Conservation (phyloP, 108 stramenopile species). For the Skeletonema marinoi region DNA sequence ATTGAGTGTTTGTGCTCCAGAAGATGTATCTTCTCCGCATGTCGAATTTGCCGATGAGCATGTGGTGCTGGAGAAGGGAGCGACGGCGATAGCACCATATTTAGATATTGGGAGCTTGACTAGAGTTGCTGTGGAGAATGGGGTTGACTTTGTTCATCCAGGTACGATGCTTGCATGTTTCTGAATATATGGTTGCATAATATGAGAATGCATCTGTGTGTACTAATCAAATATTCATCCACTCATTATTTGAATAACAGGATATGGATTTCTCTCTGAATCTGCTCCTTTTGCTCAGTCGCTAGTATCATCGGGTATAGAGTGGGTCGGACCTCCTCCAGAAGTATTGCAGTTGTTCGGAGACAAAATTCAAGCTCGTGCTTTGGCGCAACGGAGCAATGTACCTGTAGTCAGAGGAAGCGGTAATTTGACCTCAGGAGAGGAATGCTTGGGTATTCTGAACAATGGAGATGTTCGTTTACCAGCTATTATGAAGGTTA, state of each 20-base stretch:
- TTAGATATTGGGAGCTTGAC: conserved; percentile 55
- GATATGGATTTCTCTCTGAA: conserved; percentile 93
- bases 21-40: conserved; percentile 82
- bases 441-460: conserved; percentile 34
- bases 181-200: no score
- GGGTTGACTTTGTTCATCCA: conserved; percentile 75
- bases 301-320: conserved; percentile 52
- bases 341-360: conserved; percentile 83
- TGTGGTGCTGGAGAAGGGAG: conserved; percentile 41
- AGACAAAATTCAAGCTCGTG: conserved; percentile 87
- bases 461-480: conserved; percentile 32
- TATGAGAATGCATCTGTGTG: no score
- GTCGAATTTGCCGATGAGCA: conserved; percentile 69
- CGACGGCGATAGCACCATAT: conserved; percentile 64
- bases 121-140: conserved; percentile 52
- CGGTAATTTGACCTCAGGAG: conserved; percentile 45
- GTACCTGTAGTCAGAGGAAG: conserved; percentile 93
- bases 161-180: conserved; percentile 28
- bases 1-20: conserved; percentile 83
- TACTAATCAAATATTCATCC: no score
- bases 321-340: conserved; percentile 88
- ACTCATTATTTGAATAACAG: neutral
- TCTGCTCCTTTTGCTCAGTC: conserved; percentile 82
- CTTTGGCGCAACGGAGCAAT: conserved; percentile 64
- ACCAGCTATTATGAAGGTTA: conserved; percentile 50